A percentile compares a stretch with the other conserved stretches of the same genome.
Evolutionary conservation across 768 basidiomycete species (phyloP).

Genomic region (Fomitopsis pulvina): DNA sequence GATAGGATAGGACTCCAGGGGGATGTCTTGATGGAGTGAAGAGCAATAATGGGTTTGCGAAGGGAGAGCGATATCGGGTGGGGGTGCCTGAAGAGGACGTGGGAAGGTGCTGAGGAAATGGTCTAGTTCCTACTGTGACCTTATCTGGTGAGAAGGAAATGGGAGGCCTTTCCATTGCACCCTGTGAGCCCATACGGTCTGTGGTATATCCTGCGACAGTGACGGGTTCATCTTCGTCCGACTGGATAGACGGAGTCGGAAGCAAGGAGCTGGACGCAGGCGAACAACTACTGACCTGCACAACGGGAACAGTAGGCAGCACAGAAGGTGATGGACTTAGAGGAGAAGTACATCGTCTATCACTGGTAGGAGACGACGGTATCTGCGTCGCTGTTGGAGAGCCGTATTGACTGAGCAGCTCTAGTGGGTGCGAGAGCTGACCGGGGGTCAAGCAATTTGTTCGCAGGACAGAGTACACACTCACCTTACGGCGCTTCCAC

Average conservation of each 20-base stretch:
- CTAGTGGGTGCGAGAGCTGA: not conserved
- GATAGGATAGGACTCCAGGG: not conserved
- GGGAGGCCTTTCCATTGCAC: not conserved
- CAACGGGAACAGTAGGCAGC: not conserved
- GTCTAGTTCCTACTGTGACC: not conserved
- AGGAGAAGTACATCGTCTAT: not conserved
- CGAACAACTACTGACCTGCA: not conserved
- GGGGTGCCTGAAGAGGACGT: not conserved
- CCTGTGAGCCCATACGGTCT: not conserved
- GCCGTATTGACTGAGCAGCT: not conserved
- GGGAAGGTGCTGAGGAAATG: not conserved
- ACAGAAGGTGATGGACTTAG: not conserved
- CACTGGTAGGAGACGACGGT: not conserved
- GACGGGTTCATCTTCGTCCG: not conserved
- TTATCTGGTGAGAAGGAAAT: not conserved
- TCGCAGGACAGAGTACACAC: not conserved
- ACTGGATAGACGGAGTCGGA: not conserved
- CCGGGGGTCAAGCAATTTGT: too few species aligned
- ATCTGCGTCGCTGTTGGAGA: too few species aligned
- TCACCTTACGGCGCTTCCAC: constrained; percentile 6
- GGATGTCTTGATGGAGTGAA: constrained; percentile 6
- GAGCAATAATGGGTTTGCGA: not conserved
- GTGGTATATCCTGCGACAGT: not conserved
- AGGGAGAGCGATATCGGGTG: not conserved
- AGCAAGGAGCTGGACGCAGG: not conserved